phyloP scores from a whole-genome alignment of 2,329 filamentous ascomycete genomes.

The Claviceps capensis region DNA sequence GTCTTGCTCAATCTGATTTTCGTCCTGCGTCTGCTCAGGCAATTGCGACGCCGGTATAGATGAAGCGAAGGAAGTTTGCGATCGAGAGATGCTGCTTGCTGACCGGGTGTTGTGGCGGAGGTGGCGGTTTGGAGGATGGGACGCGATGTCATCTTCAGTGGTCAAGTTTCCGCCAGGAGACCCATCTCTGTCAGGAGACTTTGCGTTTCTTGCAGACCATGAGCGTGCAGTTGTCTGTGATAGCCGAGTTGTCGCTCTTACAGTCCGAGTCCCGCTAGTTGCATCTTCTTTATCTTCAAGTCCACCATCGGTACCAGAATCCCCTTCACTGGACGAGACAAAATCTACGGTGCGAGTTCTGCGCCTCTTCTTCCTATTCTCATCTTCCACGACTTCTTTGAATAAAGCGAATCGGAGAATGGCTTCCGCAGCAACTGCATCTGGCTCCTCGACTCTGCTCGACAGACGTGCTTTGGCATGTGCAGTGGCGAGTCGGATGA shows the following conservation, averaged over 20 bases:
- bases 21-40: slow-evolving; percentile 28
- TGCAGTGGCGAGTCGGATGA: slow-evolving; percentile 94
- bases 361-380: slow-evolving; percentile 73
- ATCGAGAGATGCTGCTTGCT: slow-evolving; percentile 25
- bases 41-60: slow-evolving; percentile 66
- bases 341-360: slow-evolving; percentile 47
- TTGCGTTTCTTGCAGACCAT: slow-evolving; percentile 8
- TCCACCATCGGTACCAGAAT: slow-evolving; percentile 43
- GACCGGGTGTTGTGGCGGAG: slow-evolving; percentile 24
- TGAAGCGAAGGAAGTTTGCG: slow-evolving; percentile 57
- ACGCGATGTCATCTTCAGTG: not conserved
- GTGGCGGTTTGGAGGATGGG: slow-evolving; percentile 24
- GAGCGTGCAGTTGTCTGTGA: not conserved
- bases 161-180: not conserved
- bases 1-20: slow-evolving; percentile 30
- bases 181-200: slow-evolving; percentile 19
- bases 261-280: slow-evolving; percentile 29
- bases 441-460: slow-evolving; percentile 74
- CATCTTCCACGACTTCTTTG: slow-evolving; percentile 76
- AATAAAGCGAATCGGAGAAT: slow-evolving; percentile 92
- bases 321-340: slow-evolving; percentile 45
- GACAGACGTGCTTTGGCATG: slow-evolving; percentile 89
- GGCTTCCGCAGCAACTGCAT: slow-evolving; percentile 74
- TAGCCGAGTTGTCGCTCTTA: slow-evolving; percentile 13
- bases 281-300: slow-evolving; percentile 44